Percentiles rank a stretch among this genome's conserved stretches.
Evolutionary conservation across 202 grass and related monocot genomes (phyloP).

Genomic region (Cymbopogon flexuosus): DNA sequence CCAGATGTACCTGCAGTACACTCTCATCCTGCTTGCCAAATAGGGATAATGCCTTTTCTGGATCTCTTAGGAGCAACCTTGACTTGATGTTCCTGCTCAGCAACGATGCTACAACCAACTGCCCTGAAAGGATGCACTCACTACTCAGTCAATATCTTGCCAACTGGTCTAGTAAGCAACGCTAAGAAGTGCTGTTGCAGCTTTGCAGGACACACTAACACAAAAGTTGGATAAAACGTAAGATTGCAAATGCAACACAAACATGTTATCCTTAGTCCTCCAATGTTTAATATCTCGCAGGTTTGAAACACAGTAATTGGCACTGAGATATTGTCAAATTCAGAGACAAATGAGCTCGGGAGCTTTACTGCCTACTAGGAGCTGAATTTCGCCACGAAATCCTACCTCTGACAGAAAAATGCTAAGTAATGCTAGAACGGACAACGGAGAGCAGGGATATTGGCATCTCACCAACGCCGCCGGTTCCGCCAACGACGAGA

Average conservation of each 20-base stretch:
- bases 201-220: not conserved
- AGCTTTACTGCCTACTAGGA: not conserved
- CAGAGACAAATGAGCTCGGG: not conserved
- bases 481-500: constrained; percentile 68
- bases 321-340: not conserved
- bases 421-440: not conserved
- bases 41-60: constrained; percentile 57
- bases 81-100: constrained; percentile 78
- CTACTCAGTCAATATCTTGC: constrained; percentile 20
- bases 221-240: not conserved
- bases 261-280: not conserved
- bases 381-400: not conserved
- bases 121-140: constrained; percentile 53
- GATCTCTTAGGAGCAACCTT: constrained; percentile 74
- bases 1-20: constrained; percentile 44
- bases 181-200: not conserved
- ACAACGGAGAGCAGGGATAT: not conserved
- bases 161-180: not conserved
- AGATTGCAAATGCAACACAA: not conserved
- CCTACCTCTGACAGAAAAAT: not conserved
- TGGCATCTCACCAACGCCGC: constrained; percentile 59
- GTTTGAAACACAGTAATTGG: not conserved
- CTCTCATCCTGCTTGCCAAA: constrained; percentile 77
- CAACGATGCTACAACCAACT: constrained; percentile 85
- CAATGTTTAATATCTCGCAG: not conserved